phyloP scores from a whole-genome alignment of 495 filamentous ascomycete genomes.

The Penicillium ucsense region DNA sequence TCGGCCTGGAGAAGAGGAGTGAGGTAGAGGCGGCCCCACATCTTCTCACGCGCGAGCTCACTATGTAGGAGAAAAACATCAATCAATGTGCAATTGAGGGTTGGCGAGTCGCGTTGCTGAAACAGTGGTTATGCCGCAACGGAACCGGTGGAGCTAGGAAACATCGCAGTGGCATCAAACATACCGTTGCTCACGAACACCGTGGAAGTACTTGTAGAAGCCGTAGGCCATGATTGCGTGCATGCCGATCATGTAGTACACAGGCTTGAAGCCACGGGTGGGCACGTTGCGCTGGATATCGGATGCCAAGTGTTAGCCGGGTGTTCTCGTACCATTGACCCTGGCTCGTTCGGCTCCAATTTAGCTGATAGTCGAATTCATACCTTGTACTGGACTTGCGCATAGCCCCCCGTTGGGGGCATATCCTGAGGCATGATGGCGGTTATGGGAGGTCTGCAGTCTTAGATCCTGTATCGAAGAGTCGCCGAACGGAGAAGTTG shows the following conservation, averaged over 20 bases:
- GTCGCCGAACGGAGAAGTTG: slow-evolving; percentile 26
- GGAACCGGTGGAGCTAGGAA: slow-evolving; percentile 4
- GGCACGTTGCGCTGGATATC: slow-evolving; percentile 74
- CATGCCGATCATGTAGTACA: slow-evolving; percentile 62
- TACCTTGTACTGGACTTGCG: slow-evolving; percentile 92
- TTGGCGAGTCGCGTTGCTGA: not conserved
- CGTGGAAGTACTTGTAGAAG: slow-evolving; percentile 70
- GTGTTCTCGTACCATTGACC: slow-evolving; percentile 6
- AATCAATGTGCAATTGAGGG: not conserved
- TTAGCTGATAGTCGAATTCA: slow-evolving; percentile 13
- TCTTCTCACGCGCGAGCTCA: slow-evolving; percentile 91
- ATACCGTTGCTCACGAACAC: slow-evolving; percentile 81
- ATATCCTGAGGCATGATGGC: slow-evolving; percentile 65
- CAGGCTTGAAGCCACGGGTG: slow-evolving; percentile 78
- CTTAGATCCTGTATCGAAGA: slow-evolving; percentile 10
- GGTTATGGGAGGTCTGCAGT: slow-evolving; percentile 14
- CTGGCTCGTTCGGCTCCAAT: slow-evolving; percentile 1
- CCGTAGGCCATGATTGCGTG: slow-evolving; percentile 75
- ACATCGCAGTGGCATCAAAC: slow-evolving; percentile 17
- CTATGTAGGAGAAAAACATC: slow-evolving; percentile 33
- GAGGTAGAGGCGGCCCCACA: slow-evolving; percentile 90
- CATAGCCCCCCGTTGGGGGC: slow-evolving; percentile 89
- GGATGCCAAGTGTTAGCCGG: slow-evolving; percentile 6
- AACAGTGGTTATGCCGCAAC: slow-evolving; percentile 4
- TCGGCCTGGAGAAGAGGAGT: slow-evolving; percentile 91